Evolutionary conservation across 352 stramenopile species (phyloP).

Genomic region (Thalassiosira livingstoniorum): DNA sequence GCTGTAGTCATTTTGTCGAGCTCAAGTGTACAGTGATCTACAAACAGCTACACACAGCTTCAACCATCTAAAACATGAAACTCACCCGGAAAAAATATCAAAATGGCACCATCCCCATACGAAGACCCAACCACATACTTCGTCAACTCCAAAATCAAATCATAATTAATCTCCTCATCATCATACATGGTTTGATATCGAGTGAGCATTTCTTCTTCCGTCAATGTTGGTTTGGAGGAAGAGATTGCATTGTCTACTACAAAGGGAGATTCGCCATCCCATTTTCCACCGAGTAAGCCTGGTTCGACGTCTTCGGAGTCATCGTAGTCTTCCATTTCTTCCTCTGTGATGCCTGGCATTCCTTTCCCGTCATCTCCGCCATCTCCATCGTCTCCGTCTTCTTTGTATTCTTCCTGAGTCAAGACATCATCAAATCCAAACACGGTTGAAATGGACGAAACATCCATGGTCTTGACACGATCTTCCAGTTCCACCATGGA

Average conservation of each 20-base stretch:
- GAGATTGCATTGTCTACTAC: slow-evolving; percentile 55
- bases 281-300: slow-evolving; percentile 57
- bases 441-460: slow-evolving; percentile 23
- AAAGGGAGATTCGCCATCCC: slow-evolving; percentile 75
- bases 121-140: slow-evolving; percentile 70
- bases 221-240: slow-evolving; percentile 63
- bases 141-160: slow-evolving; percentile 54
- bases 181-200: slow-evolving; percentile 74
- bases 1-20: no score
- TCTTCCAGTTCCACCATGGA: slow-evolving; percentile 31
- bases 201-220: slow-evolving; percentile 71
- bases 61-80: no score
- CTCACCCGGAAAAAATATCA: slow-evolving; percentile 81
- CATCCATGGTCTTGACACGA: slow-evolving; percentile 17
- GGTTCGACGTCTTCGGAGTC: slow-evolving; percentile 46
- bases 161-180: slow-evolving; percentile 79
- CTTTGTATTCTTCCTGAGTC: slow-evolving; percentile 39
- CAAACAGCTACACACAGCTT: no score
- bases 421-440: slow-evolving; percentile 28
- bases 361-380: no score
- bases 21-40: no score
- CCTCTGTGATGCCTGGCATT: slow-evolving; percentile 28
- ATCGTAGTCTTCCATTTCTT: slow-evolving; percentile 50
- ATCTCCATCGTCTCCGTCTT: slow-evolving; percentile 41
- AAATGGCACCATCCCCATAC: slow-evolving; percentile 71